These are phyloP conservation scores for Eucalyptus tenuipes DNA, from an alignment of 345 rosid genomes.

Conservation along the genomic window DNA sequence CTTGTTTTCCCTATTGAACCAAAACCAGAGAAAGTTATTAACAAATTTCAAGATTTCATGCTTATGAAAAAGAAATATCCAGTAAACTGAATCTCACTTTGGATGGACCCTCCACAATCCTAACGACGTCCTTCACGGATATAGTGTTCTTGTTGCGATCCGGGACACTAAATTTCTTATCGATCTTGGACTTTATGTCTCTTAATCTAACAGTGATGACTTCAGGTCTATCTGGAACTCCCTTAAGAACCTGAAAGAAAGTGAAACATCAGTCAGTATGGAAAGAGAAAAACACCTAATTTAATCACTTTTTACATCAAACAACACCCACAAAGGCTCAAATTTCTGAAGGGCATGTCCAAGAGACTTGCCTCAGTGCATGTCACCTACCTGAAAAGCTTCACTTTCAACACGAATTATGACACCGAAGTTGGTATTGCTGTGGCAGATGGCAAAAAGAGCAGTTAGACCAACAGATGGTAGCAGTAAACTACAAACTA, in stretches of 20 bases:
- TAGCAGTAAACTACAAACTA: background rate
- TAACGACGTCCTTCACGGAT: constrained; percentile 70
- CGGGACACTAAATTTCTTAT: constrained; percentile 56
- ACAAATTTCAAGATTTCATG: background rate
- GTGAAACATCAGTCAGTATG: background rate
- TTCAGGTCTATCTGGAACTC: constrained; percentile 88
- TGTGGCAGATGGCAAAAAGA: constrained; percentile 22
- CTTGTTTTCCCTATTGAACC: constrained; percentile 69
- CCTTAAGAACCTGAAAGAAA: constrained; percentile 66
- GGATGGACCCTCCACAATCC: constrained; percentile 82
- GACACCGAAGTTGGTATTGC: constrained; percentile 84
- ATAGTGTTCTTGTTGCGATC: constrained; percentile 64
- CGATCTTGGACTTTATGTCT: constrained; percentile 89
- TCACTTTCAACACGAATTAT: constrained; percentile 95
- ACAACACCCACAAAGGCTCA: background rate
- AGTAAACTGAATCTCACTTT: constrained; percentile 37
- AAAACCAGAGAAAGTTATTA: background rate
- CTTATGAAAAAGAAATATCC: background rate
- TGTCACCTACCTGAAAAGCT: constrained; percentile 64
- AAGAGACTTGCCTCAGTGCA: background rate
- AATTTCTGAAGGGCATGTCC: background rate
- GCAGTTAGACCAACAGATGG: background rate
- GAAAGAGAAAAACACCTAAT: background rate
- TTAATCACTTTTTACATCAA: background rate
- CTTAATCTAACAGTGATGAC: constrained; percentile 76